Evolutionary conservation across 129 eudicot genomes (phyloP), one percentile per base, ranked within the genome.

Genomic region (Oenanthe sinensis): DNA sequence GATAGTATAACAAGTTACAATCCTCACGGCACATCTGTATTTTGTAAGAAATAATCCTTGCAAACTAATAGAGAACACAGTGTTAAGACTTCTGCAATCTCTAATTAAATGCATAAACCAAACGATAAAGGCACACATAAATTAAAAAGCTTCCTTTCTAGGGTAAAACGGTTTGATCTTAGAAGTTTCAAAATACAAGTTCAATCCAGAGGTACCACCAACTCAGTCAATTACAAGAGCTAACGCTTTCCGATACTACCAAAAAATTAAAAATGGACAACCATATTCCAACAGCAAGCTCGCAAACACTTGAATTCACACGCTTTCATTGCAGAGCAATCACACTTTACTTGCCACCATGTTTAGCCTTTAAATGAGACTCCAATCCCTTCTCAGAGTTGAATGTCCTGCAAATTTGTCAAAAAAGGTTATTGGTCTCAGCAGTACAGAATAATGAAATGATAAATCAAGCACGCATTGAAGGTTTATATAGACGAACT

Each of bases 311-410:
- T 75, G 65, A 22, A 20, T 6, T 8, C 28, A 55, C 15, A 12
- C 62, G 26, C n/a, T 2, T 2, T 15, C 6, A 62, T 8, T 9
- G 26, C 43, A 45, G 15, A 9, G 19, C 43, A 15, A 73, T 6
- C 39, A 46, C 40, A 16, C 14, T 78, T 77, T 67, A 83, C 47
- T 79, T 83, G 76, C 71, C 82, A 33, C 71, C 76, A 28, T 83
- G 86, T 79, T 83, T 83, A 15, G 82, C 86, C 80, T 79, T 78
- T 19, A 74, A 33, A 73, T 83, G 86, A 40, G 86, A 79, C 36
- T 83, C 71, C 65, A 83, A 62, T 6, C 77, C 86, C 36, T 22
- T 44, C 3, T 83, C 82, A 1, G 80, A 74, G 75, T 65, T 83
- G 40, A 79, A 83, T 58, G 62, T 49, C 80, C 86, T 83, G 72